Percentiles rank a stretch among this genome's conserved stretches.
phyloP scores from a whole-genome alignment of 23 red algal species.

The Gracilaria caudata region DNA sequence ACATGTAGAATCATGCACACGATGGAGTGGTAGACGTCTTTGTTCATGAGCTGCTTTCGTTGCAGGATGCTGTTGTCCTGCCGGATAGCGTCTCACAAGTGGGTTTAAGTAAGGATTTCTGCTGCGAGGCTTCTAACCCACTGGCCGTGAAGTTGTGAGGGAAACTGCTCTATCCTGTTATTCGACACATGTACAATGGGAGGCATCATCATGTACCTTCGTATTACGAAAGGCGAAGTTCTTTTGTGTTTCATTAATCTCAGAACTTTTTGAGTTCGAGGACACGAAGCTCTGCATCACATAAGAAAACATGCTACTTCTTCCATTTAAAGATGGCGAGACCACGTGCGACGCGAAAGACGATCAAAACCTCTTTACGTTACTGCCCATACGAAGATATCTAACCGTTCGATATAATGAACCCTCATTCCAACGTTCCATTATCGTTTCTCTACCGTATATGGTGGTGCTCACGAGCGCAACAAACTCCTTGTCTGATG shows the following conservation, averaged over 20 bases:
- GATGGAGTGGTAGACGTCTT: neutral
- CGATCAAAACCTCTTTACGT: neutral
- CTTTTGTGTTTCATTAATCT: no score
- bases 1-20: neutral
- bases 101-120: no score
- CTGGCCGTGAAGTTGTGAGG: no score
- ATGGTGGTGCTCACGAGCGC: neutral
- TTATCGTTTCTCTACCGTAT: neutral
- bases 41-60: neutral
- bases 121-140: no score
- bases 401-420: neutral
- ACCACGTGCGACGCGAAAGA: neutral
- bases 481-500: neutral
- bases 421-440: neutral
- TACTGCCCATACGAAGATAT: neutral
- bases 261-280: no score
- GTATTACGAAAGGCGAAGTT: no score
- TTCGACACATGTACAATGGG: no score
- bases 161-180: no score
- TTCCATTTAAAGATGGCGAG: neutral
- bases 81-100: neutral
- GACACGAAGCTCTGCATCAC: no score
- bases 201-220: no score
- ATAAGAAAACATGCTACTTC: neutral
- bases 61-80: neutral